Evolutionary conservation across 768 basidiomycete genomes (phyloP).

Genomic region (Kwoniella sp.): DNA sequence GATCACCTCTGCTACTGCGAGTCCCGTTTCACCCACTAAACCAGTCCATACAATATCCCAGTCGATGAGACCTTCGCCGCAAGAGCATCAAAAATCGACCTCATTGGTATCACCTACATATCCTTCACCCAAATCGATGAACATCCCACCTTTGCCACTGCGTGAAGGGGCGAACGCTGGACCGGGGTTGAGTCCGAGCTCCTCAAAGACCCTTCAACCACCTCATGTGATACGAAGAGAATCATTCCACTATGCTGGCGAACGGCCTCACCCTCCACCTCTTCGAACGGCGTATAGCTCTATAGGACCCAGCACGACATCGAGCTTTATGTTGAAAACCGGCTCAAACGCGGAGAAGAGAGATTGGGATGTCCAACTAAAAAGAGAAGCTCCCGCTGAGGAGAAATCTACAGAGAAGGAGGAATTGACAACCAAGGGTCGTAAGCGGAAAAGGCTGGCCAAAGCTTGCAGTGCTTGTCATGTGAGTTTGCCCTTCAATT

Average conservation of each 20-base stretch:
- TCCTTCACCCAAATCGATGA: conserved; percentile 28
- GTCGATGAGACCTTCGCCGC: background rate
- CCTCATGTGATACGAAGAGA: conserved; percentile 14
- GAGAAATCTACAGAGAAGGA: conserved; percentile 23
- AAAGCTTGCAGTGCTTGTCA: conserved; percentile 56
- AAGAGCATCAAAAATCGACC: background rate
- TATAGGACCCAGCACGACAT: conserved; percentile 1
- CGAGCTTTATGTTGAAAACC: conserved; percentile 12
- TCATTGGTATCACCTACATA: conserved; percentile 11
- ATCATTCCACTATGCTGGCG: conserved; percentile 21
- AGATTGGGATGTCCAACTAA: conserved; percentile 7
- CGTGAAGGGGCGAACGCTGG: conserved; percentile 10
- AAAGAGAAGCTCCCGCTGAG: conserved; percentile 4
- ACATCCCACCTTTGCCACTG: conserved; percentile 9
- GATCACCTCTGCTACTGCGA: background rate
- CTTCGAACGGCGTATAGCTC: conserved; percentile 18
- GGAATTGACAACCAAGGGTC: conserved; percentile 54
- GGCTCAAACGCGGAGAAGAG: conserved; percentile 3
- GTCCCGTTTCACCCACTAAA: background rate
- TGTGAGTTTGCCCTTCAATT: conserved; percentile 31
- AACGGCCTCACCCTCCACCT: conserved; percentile 23
- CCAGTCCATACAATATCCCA: conserved; percentile 4
- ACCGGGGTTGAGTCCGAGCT: background rate
- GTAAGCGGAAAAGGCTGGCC: conserved; percentile 54
- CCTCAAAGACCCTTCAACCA: conserved; percentile 8